Evolutionary conservation across 495 filamentous ascomycete genomes (phyloP), one percentile per base, ranked within the genome.

Genomic region (Cairneyella variabilis): DNA sequence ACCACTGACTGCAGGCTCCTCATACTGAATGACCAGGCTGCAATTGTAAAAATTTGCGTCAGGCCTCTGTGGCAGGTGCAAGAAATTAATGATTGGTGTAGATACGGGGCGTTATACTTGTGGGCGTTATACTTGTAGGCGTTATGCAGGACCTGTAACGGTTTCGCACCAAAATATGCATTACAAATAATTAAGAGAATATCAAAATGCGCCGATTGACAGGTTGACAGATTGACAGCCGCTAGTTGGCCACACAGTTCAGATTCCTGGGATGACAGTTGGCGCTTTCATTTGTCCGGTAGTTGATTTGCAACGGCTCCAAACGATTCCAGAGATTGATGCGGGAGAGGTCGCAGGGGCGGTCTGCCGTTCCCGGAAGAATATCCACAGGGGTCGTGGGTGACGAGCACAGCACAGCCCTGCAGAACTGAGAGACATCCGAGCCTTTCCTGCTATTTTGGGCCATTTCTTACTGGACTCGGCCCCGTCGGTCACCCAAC

Each of bases 201-300:
- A 32, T 14, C 28, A 32, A 14, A 6, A 7, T 32, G 28, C 6
- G 28, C 28, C 28, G 6, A 14, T 7, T 7, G 28, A 14, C 28
- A 32, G 9, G 23, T 44, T 12, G 22, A 16, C 9, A 47, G 25
- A 22, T 22, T 16, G n/a, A 3, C 44, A 6, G 26, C 30, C 51
- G 51, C 18, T 22, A 16, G 38, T 42, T 56, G 47, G 27, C 45
- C 28, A 23, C 53, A 37, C 23, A 25, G 26, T 1, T 27, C 0
- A 22, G 26, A 48, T 48, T 7, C n/a, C 32, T 38, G 39, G 55
- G 48, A 37, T 23, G 27, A 11, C 6, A 23, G 8, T 16, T 11
- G 51, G 5, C 10, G n/a, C 28, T 41, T n/a, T 45, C 43, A 60
- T 60, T 56, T 53, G 53, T 53, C 58, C 58, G 58, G 58, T 53